These are phyloP conservation scores for Rosa persica DNA, from an alignment of 306 rosid species.

Conservation along the genomic window DNA sequence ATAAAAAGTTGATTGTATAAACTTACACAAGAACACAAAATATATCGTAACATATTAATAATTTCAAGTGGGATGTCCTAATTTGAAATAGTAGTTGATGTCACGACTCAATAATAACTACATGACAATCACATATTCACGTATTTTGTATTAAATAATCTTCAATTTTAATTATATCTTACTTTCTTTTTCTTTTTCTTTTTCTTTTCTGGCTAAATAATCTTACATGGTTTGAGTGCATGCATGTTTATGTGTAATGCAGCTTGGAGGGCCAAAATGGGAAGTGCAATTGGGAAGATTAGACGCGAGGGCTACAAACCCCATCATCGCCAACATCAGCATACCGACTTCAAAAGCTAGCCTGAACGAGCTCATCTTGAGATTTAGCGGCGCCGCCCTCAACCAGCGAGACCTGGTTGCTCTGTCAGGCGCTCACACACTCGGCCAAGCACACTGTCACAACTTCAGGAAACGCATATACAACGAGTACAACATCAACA, in stretches of 20 bases:
- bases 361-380: conserved; percentile 55
- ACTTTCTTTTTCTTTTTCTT: no score
- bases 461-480: conserved; percentile 51
- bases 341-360: conserved; percentile 57
- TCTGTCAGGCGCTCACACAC: conserved; percentile 66
- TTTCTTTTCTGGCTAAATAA: not conserved
- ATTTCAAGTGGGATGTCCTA: no score
- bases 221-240: not conserved
- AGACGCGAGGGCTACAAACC: conserved; percentile 58
- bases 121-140: no score
- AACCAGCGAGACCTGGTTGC: conserved; percentile 67
- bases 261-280: conserved; percentile 87
- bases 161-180: no score
- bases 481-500: conserved; percentile 58
- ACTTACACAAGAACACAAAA: no score
- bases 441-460: conserved; percentile 77
- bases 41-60: not conserved
- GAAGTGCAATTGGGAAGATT: conserved; percentile 74
- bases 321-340: conserved; percentile 50
- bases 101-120: no score
- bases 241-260: not conserved
- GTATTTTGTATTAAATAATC: no score
- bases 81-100: not conserved
- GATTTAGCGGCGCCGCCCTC: conserved; percentile 55
- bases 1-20: not conserved